A percentile compares a stretch with the other conserved stretches of the same genome.
Evolutionary conservation across 2,329 filamentous ascomycete species (phyloP).

Genomic region (Dothistroma pini): DNA sequence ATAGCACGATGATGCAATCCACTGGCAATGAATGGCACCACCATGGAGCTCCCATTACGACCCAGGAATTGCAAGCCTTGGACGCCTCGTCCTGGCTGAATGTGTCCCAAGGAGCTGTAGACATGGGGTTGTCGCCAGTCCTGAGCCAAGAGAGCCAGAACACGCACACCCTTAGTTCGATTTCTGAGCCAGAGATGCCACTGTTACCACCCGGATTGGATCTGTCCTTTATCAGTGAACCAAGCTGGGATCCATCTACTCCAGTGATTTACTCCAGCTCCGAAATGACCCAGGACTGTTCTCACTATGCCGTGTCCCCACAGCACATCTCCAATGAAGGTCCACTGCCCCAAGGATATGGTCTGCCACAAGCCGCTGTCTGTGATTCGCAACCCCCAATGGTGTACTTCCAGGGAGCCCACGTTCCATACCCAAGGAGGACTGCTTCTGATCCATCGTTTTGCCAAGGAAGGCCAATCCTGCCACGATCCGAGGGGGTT

Average conservation of each 20-base stretch:
- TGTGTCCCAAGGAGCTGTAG: constrained; percentile 31
- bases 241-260: constrained; percentile 21
- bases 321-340: constrained; percentile 10
- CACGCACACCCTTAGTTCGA: constrained; percentile 29
- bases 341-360: constrained; percentile 7
- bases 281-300: constrained; percentile 5
- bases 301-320: constrained; percentile 6
- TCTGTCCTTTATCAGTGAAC: constrained; percentile 28
- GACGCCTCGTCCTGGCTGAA: constrained; percentile 26
- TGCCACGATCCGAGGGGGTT: constrained; percentile 10
- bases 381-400: constrained; percentile 13
- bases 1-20: constrained; percentile 25
- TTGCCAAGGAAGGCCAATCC: constrained; percentile 11
- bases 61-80: constrained; percentile 21
- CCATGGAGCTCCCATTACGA: constrained; percentile 13
- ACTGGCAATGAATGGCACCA: constrained; percentile 24
- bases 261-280: constrained; percentile 16
- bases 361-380: constrained; percentile 8
- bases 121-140: constrained; percentile 33
- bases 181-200: constrained; percentile 29
- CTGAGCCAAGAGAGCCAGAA: constrained; percentile 37
- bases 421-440: constrained; percentile 16
- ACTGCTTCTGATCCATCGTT: constrained; percentile 21
- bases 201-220: constrained; percentile 30
- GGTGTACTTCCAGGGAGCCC: constrained; percentile 11